These are phyloP conservation scores for Fusarium floridanum DNA, from an alignment of 2,329 filamentous ascomycete genomes.

Conservation along the genomic window DNA sequence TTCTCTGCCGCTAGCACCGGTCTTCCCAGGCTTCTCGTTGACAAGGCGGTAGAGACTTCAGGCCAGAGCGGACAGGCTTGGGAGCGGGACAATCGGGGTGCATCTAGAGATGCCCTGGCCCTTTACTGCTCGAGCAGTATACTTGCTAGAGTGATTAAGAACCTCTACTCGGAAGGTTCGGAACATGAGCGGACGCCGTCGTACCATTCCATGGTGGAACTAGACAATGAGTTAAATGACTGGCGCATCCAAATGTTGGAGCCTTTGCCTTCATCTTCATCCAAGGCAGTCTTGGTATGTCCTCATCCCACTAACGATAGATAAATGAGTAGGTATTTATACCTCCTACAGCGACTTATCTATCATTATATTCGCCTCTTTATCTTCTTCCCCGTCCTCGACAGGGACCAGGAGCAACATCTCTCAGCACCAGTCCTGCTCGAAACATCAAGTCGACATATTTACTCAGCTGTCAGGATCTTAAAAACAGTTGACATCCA, in stretches of 20 bases:
- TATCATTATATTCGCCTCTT: not conserved
- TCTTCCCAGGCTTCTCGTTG: not conserved
- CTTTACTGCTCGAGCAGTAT: not conserved
- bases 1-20: not conserved
- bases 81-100: not conserved
- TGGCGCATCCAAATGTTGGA: not conserved
- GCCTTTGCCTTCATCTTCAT: not conserved
- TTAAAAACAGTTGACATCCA: not conserved
- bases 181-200: not conserved
- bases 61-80: not conserved
- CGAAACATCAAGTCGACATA: not conserved
- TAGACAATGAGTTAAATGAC: not conserved
- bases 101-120: not conserved
- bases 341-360: not conserved
- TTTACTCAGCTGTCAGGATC: not conserved
- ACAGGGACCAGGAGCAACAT: not conserved
- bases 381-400: not conserved
- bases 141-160: not conserved
- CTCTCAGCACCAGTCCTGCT: not conserved
- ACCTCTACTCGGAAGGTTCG: not conserved
- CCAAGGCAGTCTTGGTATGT: not conserved
- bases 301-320: no score
- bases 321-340: no score
- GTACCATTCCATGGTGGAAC: not conserved
- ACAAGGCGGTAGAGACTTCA: not conserved